A percentile compares a stretch with the other conserved stretches of the same genome.
Conservation (phyloP, 2,329 filamentous ascomycete species). For the Myriosclerotinia curreyana region DNA sequence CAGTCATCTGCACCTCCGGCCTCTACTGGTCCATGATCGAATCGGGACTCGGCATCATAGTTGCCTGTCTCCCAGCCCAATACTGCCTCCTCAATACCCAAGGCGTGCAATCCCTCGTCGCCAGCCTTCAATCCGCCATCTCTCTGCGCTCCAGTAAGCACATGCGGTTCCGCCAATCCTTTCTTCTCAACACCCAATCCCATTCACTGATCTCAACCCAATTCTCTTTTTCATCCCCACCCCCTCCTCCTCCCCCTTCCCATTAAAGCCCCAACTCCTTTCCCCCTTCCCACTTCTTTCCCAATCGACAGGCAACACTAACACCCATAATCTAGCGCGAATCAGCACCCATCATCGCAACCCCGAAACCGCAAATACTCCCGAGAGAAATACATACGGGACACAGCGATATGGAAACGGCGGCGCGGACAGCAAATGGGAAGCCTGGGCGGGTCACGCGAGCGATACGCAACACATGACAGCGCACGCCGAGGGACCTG, state of each 20-base stretch:
- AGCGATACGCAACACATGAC: slow-evolving; percentile 12
- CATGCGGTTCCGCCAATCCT: too few relatives aligned
- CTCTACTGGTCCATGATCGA: slow-evolving; percentile 20
- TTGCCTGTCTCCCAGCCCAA: slow-evolving; percentile 19
- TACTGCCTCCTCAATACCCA: slow-evolving; percentile 11
- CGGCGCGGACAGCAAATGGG: too few relatives aligned
- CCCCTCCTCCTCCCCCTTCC: too few relatives aligned
- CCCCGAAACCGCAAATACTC: not conserved
- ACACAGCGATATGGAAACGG: too few relatives aligned
- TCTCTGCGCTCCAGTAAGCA: not conserved
- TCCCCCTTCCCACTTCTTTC: too few relatives aligned
- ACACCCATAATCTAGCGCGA: too few relatives aligned
- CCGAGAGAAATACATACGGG: too few relatives aligned
- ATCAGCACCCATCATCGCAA: not conserved
- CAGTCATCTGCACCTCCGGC: slow-evolving; percentile 10
- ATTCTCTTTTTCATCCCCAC: too few relatives aligned
- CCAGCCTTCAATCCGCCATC: slow-evolving; percentile 5
- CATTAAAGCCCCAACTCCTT: too few relatives aligned
- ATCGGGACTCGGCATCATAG: slow-evolving; percentile 16
- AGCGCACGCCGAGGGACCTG: slow-evolving; percentile 11
- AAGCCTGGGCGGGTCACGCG: not conserved
- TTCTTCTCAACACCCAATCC: too few relatives aligned
- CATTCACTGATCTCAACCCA: too few relatives aligned
- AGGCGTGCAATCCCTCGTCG: slow-evolving; percentile 10
- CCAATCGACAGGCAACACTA: too few relatives aligned